A percentile compares a stretch with the other conserved stretches of the same genome.
phyloP scores from a whole-genome alignment of 2,329 filamentous ascomycete genomes.

The Cryphonectria parasitica region DNA sequence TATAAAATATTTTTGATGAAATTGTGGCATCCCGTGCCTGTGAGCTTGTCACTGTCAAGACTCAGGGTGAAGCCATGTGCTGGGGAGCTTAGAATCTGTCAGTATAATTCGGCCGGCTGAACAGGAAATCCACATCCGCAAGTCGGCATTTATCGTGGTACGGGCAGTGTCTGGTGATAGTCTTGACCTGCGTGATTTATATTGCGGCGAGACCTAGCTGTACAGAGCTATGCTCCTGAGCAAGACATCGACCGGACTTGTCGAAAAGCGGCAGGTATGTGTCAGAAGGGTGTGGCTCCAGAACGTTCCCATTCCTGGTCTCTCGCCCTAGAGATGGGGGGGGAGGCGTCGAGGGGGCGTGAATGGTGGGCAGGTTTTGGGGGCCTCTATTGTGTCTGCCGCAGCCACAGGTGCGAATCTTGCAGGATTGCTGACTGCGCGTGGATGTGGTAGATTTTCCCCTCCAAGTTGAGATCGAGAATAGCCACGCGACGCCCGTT shows the following conservation, averaged over 20 bases:
- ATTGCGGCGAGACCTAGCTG: conserved; percentile 23
- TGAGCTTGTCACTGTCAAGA: neutral
- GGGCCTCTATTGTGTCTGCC: neutral
- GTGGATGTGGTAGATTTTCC: conserved; percentile 12
- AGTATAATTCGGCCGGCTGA: neutral
- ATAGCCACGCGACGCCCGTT: conserved; percentile 15
- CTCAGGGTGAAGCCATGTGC: neutral
- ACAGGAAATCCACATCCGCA: neutral
- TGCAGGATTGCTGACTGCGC: conserved; percentile 15
- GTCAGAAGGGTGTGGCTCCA: conserved; percentile 20
- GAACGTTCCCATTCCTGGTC: conserved; percentile 9
- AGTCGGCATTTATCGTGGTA: conserved; percentile 9
- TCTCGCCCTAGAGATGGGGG: too few relatives aligned
- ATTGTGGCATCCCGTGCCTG: neutral
- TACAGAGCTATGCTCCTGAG: conserved; percentile 11
- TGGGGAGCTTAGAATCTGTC: neutral
- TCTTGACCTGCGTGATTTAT: conserved; percentile 26
- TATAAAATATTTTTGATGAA: neutral
- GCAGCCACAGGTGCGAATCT: neutral
- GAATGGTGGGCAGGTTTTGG: neutral
- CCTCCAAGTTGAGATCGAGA: conserved; percentile 13
- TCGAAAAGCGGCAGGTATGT: neutral
- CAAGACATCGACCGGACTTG: neutral
- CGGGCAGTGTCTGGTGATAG: conserved; percentile 22
- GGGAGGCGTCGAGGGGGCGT: too few relatives aligned